Evolutionary conservation across 768 basidiomycete genomes (phyloP).

Genomic region (Trametes coccinea): DNA sequence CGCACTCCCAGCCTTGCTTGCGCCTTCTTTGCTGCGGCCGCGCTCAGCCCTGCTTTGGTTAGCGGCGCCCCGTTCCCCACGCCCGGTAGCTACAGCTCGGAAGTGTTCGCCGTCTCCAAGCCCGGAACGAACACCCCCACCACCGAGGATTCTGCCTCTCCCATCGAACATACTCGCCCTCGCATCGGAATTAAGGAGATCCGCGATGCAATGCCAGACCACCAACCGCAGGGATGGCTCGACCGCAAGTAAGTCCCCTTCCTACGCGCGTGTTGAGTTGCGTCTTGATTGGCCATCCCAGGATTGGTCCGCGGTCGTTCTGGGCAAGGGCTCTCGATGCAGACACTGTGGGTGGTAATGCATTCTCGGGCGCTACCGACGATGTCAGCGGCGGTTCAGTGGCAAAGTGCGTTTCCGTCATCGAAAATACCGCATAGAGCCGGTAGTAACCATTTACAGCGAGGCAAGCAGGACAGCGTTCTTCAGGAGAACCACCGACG

Average conservation of each 20-base stretch:
- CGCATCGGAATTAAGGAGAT: slow-evolving; percentile 14
- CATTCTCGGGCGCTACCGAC: slow-evolving; percentile 22
- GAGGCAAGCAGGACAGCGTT: neutral
- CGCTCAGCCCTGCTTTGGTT: slow-evolving; percentile 26
- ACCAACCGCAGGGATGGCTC: slow-evolving; percentile 1
- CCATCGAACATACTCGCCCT: slow-evolving; percentile 1
- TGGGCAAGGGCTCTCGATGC: slow-evolving; percentile 18
- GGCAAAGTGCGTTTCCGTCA: neutral
- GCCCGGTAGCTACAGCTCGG: slow-evolving; percentile 17
- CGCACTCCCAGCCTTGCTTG: slow-evolving; percentile 30
- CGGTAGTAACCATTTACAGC: neutral
- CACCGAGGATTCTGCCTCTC: neutral
- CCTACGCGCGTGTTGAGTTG: too few species aligned
- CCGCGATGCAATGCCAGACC: slow-evolving; percentile 8
- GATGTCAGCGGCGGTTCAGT: slow-evolving; percentile 3
- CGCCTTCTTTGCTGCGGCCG: slow-evolving; percentile 27
- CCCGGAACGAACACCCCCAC: neutral
- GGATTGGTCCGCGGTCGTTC: neutral
- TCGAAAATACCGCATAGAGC: neutral
- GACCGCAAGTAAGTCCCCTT: slow-evolving; percentile 6
- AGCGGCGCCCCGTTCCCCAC: slow-evolving; percentile 16
- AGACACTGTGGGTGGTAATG: slow-evolving; percentile 26
- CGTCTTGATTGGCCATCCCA: neutral
- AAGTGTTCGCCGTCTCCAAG: slow-evolving; percentile 18
- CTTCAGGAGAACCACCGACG: slow-evolving; percentile 26